Evolutionary conservation across 176 grass and related monocot genomes (phyloP).

Genomic region (Chrysopogon serrulatus): DNA sequence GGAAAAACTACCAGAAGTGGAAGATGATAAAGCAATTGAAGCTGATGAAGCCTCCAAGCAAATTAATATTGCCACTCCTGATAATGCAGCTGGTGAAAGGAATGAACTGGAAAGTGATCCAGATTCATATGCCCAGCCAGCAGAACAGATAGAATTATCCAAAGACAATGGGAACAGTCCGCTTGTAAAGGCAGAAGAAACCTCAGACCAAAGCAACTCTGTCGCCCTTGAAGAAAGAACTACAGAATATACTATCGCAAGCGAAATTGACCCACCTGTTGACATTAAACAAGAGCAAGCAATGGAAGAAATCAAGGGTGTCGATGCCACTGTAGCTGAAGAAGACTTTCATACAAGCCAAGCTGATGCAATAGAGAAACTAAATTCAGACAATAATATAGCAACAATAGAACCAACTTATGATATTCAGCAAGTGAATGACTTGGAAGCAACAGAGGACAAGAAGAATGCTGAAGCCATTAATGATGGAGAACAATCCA

Average conservation of each 20-base stretch:
- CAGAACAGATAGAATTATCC: background rate
- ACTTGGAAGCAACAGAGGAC: slow-evolving; percentile 9
- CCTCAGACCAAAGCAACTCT: background rate
- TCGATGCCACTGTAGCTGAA: slow-evolving; percentile 9
- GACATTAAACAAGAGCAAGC: slow-evolving; percentile 18
- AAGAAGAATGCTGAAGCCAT: background rate
- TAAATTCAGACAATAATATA: slow-evolving; percentile 27
- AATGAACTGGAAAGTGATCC: slow-evolving; percentile 16
- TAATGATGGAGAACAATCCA: slow-evolving; percentile 6
- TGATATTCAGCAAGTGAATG: slow-evolving; percentile 22
- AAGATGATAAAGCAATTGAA: slow-evolving; percentile 31
- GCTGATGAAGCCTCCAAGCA: slow-evolving; percentile 3
- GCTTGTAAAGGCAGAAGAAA: slow-evolving; percentile 20
- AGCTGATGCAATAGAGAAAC: slow-evolving; percentile 7
- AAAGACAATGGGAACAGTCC: slow-evolving; percentile 9
- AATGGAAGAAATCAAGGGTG: slow-evolving; percentile 23
- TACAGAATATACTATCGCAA: slow-evolving; percentile 9
- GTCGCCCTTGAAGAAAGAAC: background rate
- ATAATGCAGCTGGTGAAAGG: slow-evolving; percentile 17
- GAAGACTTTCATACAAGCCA: slow-evolving; percentile 10
- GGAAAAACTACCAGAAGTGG: slow-evolving; percentile 1
- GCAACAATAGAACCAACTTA: slow-evolving; percentile 6
- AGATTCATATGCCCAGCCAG: slow-evolving; percentile 22
- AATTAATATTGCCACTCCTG: background rate
- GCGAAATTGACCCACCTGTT: slow-evolving; percentile 1